A percentile compares a stretch with the other conserved stretches of the same genome.
Evolutionary conservation across 768 basidiomycete genomes (phyloP).

Genomic region (Auricularia sp.): DNA sequence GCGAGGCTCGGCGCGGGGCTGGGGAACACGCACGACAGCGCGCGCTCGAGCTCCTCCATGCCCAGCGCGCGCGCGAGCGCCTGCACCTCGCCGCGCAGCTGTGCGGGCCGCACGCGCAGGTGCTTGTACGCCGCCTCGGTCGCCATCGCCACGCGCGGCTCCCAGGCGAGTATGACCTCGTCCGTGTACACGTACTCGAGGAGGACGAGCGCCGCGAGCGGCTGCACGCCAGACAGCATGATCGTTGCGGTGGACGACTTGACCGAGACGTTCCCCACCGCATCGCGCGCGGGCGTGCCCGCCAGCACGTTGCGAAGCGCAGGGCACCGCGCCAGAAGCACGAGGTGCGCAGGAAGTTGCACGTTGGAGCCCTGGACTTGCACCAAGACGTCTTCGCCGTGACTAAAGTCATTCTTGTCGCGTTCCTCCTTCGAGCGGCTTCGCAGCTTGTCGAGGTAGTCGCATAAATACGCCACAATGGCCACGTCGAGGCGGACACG

Average conservation of each 20-base stretch:
- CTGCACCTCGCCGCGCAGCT: constrained; percentile 56
- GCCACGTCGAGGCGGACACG: constrained; percentile 27
- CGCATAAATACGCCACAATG: constrained; percentile 3
- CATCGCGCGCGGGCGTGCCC: background rate
- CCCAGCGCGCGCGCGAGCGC: constrained; percentile 47
- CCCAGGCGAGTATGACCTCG: constrained; percentile 74
- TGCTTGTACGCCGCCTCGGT: constrained; percentile 32
- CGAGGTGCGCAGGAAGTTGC: background rate
- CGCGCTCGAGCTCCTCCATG: constrained; percentile 23
- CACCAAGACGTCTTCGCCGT: constrained; percentile 8
- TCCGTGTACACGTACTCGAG: constrained; percentile 87
- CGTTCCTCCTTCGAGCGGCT: background rate
- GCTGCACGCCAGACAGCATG: constrained; percentile 44
- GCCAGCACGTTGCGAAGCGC: background rate
- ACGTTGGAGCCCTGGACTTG: constrained; percentile 18
- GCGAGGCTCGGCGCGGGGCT: background rate
- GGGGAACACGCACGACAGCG: background rate
- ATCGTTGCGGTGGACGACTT: constrained; percentile 19
- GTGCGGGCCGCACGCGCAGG: constrained; percentile 32
- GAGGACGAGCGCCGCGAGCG: constrained; percentile 65
- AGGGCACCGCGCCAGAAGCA: background rate
- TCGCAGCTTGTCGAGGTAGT: background rate
- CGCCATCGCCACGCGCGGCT: constrained; percentile 47
- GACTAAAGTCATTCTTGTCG: background rate
- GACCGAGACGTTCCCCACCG: constrained; percentile 19